A percentile compares a stretch with the other conserved stretches of the same genome.
Evolutionary conservation across 1,284 basidiomycete genomes (phyloP).

Genomic region (Heterobasidion irregulare): DNA sequence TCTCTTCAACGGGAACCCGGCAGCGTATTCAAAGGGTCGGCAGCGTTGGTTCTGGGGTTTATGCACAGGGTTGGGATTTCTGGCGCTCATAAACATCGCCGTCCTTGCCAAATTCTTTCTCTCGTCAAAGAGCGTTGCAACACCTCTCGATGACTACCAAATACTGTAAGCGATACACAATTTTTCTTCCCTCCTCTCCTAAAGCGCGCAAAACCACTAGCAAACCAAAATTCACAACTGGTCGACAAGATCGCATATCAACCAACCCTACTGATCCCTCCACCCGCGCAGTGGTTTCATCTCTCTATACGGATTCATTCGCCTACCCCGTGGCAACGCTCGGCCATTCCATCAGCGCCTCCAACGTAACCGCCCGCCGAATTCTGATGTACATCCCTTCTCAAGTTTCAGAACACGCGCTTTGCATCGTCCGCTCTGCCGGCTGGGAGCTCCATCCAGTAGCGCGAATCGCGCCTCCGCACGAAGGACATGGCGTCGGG

Average conservation of each 20-base stretch:
- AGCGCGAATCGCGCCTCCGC: slow-evolving; percentile 28
- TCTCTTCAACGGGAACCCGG: not conserved
- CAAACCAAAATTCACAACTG: slow-evolving; percentile 3
- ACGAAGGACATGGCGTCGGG: slow-evolving; percentile 24
- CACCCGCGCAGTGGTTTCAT: slow-evolving; percentile 30
- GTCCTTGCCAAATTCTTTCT: not conserved
- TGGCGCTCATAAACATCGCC: not conserved
- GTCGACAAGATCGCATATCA: not conserved
- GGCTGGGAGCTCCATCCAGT: slow-evolving; percentile 32
- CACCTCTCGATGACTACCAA: slow-evolving; percentile 11
- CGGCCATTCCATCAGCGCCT: slow-evolving; percentile 28
- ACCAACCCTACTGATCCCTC: not conserved
- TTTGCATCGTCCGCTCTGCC: slow-evolving; percentile 29
- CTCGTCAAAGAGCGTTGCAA: not conserved
- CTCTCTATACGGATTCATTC: slow-evolving; percentile 34
- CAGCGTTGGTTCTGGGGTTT: not conserved
- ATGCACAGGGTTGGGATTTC: not conserved
- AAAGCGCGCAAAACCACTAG: not conserved
- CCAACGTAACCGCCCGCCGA: slow-evolving; percentile 23
- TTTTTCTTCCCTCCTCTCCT: not conserved
- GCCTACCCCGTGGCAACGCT: slow-evolving; percentile 33
- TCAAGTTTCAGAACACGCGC: slow-evolving; percentile 26
- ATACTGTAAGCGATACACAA: slow-evolving; percentile 5
- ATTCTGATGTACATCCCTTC: slow-evolving; percentile 31
- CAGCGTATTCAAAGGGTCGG: not conserved